A percentile compares a stretch with the other conserved stretches of the same genome.
These are phyloP conservation scores for Theileria orientalis DNA, from an alignment of 169 alveolate species.

Conservation along the genomic window DNA sequence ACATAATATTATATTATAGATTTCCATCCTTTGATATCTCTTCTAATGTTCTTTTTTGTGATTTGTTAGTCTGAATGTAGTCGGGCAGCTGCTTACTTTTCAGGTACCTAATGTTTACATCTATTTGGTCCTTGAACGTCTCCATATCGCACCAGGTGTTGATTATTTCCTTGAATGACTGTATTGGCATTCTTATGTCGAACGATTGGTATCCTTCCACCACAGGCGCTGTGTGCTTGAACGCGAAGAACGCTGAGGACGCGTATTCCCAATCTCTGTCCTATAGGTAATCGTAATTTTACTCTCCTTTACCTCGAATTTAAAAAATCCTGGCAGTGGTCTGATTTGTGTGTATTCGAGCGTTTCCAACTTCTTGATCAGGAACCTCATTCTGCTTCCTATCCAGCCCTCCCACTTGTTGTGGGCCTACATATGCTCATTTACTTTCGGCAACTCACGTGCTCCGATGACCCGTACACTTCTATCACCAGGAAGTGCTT, in stretches of 20 bases:
- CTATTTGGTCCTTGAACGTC: constrained; percentile 49
- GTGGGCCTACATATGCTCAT: constrained; percentile 36
- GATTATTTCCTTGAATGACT: constrained; percentile 64
- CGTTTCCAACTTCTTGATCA: constrained; percentile 77
- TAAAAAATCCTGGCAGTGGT: constrained; percentile 77
- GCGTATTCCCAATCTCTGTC: constrained; percentile 63
- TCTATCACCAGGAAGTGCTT: constrained; percentile 80
- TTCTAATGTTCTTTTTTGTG: constrained; percentile 36
- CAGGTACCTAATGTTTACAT: constrained; percentile 47
- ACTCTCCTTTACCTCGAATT: constrained; percentile 33
- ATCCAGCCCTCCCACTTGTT: constrained; percentile 85
- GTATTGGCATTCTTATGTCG: constrained; percentile 57
- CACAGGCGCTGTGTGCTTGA: constrained; percentile 24
- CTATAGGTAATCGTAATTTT: background rate
- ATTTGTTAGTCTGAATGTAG: constrained; percentile 35
- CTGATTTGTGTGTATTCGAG: constrained; percentile 75
- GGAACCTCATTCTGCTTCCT: constrained; percentile 78
- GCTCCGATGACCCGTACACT: constrained; percentile 75
- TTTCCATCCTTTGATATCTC: constrained; percentile 9
- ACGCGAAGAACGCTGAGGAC: constrained; percentile 63
- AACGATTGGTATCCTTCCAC: constrained; percentile 16
- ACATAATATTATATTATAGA: background rate
- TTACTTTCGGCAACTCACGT: constrained; percentile 38
- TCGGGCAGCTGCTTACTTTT: constrained; percentile 57
- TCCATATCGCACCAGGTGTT: constrained; percentile 64